Conservation (phyloP, 2,329 filamentous ascomycete genomes). For the Pseudogymnoascus sp. region DNA sequence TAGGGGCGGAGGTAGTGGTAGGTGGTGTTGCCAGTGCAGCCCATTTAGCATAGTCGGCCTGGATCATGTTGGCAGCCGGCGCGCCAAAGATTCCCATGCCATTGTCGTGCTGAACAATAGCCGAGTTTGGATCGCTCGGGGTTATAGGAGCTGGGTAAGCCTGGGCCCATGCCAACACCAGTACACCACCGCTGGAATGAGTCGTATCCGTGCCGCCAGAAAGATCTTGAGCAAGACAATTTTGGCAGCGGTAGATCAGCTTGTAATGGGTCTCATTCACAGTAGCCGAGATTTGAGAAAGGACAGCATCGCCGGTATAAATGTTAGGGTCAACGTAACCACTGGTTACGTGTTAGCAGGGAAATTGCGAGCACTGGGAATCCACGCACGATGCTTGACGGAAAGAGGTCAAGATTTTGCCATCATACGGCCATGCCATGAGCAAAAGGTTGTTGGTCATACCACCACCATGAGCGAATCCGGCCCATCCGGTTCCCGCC, state of each 20-base stretch:
- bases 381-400: constrained; percentile 40
- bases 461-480: constrained; percentile 46
- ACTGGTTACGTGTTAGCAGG: constrained; percentile 20
- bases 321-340: constrained; percentile 52
- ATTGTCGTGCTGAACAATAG: constrained; percentile 48
- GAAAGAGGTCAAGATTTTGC: constrained; percentile 49
- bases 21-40: constrained; percentile 20
- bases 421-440: constrained; percentile 48
- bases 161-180: constrained; percentile 52
- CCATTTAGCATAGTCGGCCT: constrained; percentile 31
- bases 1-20: constrained; percentile 17
- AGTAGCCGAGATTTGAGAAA: constrained; percentile 3
- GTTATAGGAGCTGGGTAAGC: constrained; percentile 33
- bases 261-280: background rate
- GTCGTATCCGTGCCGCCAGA: constrained; percentile 41
- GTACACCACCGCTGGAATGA: constrained; percentile 24
- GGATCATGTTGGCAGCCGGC: constrained; percentile 37
- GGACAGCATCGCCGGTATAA: constrained; percentile 45
- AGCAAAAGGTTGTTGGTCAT: constrained; percentile 55
- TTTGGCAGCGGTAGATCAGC: constrained; percentile 3
- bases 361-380: background rate
- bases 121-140: constrained; percentile 38
- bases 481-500: constrained; percentile 48
- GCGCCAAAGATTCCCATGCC: constrained; percentile 48
- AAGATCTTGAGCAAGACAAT: constrained; percentile 46